Evolutionary conservation across 2,329 filamentous ascomycete genomes (phyloP).

Genomic region (Domatiomyces globalis): DNA sequence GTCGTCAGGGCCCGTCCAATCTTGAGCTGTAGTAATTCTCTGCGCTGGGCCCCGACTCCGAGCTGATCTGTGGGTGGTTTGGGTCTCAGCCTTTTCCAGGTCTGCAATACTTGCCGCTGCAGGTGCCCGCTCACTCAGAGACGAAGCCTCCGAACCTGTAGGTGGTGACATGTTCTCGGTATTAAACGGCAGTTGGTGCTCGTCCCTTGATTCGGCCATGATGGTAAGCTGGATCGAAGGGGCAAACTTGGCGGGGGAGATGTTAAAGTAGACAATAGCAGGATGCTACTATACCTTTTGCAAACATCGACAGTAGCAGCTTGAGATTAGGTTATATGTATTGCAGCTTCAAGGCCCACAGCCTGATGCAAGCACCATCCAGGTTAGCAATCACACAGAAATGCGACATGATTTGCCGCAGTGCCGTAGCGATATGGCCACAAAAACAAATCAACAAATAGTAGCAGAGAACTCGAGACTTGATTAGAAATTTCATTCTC

Average conservation of each 20-base stretch:
- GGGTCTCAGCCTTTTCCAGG: slow-evolving; percentile 10
- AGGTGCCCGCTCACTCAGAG: slow-evolving; percentile 2
- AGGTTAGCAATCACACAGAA: not conserved
- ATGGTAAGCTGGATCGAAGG: not conserved
- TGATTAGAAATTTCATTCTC: not conserved
- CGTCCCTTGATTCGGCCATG: not conserved
- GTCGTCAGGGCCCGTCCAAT: slow-evolving; percentile 47
- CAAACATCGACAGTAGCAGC: not conserved
- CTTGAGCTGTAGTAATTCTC: slow-evolving; percentile 13
- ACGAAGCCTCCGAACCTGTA: slow-evolving; percentile 4
- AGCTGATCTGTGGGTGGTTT: slow-evolving; percentile 3
- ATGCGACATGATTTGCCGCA: not conserved
- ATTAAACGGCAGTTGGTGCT: not conserved
- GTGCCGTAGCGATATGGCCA: too few species aligned
- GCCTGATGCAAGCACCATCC: not conserved
- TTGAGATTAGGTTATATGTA: not conserved
- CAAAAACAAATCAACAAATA: not conserved
- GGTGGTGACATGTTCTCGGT: slow-evolving; percentile 4
- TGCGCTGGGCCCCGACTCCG: slow-evolving; percentile 3
- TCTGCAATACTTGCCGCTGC: slow-evolving; percentile 3
- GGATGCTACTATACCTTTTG: not conserved
- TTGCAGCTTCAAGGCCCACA: not conserved
- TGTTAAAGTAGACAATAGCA: not conserved
- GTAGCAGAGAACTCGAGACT: not conserved
- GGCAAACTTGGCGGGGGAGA: not conserved